Evolutionary conservation across 1,284 basidiomycete genomes (phyloP), one percentile per base, ranked within the genome.

Genomic region (Pseudozyma sp.): DNA sequence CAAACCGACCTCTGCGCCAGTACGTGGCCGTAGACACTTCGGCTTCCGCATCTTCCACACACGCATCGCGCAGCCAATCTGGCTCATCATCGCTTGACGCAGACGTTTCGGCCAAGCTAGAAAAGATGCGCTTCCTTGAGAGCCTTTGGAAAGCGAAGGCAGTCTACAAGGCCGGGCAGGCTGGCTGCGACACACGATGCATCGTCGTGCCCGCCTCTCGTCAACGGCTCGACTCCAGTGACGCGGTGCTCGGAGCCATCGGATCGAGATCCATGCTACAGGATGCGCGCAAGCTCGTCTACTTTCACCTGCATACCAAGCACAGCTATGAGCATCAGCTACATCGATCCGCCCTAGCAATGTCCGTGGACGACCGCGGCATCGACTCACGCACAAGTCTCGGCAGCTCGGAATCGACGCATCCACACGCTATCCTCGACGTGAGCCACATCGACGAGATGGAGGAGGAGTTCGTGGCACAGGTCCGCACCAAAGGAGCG

Each of bases 71-170:
- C 42, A 30, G 34, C 14, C 53, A 57, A 11, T 51, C 47, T 39
- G 64, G 53, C 17, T 48, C 58, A 2, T 9, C 46, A 7, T 42
- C 61, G 6, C 57, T 68, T 44, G 68, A 71, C 35, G 51, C 53
- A 6, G 73, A 75, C 13, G 52, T 66, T 29, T 68, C 73, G 14
- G 77, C 77, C 10, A 67, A 80, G 35, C 47, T 70, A 7, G 77
- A 81, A 49, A 82, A 82, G 62, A 66, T 74, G 45, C 70, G 75
- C n/a, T 84, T 84, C 68, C 71, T 83, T 43, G 81, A 83, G 37
- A 80, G 75, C 17, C 52, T 84, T 3, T 83, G 81, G 80, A 66
- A 75, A 17, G 79, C 82, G 9, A 81, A 82, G 47, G 82, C 81
- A 14, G 62, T 84, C 8, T 60, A 58, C 70, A 82, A 79, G 48